phyloP scores from a whole-genome alignment of 1,284 basidiomycete species.

The Coniferiporia weirii region DNA sequence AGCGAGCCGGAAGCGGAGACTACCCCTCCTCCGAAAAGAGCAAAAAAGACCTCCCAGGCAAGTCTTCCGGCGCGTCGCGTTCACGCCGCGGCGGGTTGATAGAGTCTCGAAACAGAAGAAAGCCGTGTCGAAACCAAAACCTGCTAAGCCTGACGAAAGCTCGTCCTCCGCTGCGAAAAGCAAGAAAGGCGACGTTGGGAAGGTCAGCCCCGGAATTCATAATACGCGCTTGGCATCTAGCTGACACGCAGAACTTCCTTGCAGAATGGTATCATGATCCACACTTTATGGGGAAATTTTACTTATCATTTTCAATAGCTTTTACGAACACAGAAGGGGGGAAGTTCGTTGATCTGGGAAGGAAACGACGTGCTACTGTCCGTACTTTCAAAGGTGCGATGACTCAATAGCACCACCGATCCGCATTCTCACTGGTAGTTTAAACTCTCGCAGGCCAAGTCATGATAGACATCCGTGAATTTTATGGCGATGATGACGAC shows the following conservation, averaged over 20 bases:
- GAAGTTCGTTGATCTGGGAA: conserved; percentile 62
- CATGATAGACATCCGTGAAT: conserved; percentile 77
- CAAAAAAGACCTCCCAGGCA: conserved; percentile 9
- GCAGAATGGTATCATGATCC: conserved; percentile 4
- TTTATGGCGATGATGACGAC: conserved; percentile 57
- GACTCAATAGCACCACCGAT: no score
- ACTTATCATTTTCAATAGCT: conserved; percentile 4
- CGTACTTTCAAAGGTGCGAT: conserved; percentile 60
- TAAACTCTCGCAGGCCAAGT: conserved; percentile 34
- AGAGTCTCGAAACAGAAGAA: conserved; percentile 21
- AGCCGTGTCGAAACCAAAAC: conserved; percentile 22
- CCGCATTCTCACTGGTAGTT: background rate
- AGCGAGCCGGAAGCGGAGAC: background rate
- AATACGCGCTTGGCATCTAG: no score
- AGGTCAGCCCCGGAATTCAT: conserved; percentile 2
- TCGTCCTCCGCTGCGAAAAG: conserved; percentile 1
- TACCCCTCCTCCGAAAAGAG: conserved; percentile 10
- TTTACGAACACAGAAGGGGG: conserved; percentile 45
- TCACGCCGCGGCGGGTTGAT: background rate
- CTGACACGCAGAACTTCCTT: conserved; percentile 1
- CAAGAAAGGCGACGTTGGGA: conserved; percentile 18
- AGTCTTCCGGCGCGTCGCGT: conserved; percentile 2
- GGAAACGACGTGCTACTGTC: conserved; percentile 66
- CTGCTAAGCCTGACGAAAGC: conserved; percentile 23
- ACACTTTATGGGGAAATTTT: background rate